Evolutionary conservation across 1,284 basidiomycete genomes (phyloP).

Genomic region (Moesziomyces sp.): DNA sequence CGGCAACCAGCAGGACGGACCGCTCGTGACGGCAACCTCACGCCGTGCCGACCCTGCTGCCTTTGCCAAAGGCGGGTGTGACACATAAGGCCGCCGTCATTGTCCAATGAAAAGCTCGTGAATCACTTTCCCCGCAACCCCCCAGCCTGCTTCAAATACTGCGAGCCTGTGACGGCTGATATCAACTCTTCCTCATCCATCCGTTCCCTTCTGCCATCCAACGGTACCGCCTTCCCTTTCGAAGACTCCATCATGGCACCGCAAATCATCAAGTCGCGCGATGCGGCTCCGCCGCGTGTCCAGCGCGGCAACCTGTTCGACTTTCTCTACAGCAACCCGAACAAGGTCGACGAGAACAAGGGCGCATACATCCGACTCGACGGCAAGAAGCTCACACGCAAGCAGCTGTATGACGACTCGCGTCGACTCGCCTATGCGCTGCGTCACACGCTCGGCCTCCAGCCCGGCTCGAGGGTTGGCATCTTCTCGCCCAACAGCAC

Average conservation of each 20-base stretch:
- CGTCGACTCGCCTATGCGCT: constrained; percentile 51
- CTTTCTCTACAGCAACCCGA: constrained; percentile 54
- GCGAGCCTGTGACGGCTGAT: no score
- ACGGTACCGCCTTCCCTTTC: not conserved
- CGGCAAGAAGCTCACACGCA: constrained; percentile 54
- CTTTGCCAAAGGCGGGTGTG: no score
- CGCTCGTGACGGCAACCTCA: no score
- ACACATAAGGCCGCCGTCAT: not conserved
- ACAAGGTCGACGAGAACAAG: constrained; percentile 46
- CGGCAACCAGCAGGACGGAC: no score
- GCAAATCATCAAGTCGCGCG: constrained; percentile 47
- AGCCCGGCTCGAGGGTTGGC: constrained; percentile 53
- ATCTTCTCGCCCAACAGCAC: constrained; percentile 64
- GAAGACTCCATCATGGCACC: constrained; percentile 32
- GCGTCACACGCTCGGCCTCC: constrained; percentile 51
- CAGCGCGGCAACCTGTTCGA: constrained; percentile 53
- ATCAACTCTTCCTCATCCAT: not conserved
- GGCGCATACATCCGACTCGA: constrained; percentile 54
- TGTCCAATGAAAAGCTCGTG: not conserved
- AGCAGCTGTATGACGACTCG: constrained; percentile 44
- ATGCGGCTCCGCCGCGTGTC: constrained; percentile 27
- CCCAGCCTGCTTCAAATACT: not conserved
- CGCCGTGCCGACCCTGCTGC: no score
- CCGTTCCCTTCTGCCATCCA: not conserved
- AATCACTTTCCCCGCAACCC: constrained; percentile 10